Evolutionary conservation across 2,329 filamentous ascomycete species (phyloP).

Genomic region (Colletotrichum musicola): DNA sequence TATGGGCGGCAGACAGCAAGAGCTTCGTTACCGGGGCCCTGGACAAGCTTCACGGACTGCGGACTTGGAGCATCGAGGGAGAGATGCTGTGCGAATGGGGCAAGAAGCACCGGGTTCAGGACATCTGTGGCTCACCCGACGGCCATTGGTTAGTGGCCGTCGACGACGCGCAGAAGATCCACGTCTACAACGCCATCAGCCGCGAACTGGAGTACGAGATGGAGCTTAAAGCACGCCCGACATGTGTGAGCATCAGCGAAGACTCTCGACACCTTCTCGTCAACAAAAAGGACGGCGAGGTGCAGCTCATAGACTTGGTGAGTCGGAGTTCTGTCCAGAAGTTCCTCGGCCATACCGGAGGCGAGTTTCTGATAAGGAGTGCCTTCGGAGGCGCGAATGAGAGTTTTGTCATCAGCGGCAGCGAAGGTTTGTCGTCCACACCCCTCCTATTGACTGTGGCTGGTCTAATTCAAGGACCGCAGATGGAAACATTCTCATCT

Average conservation of each 20-base stretch:
- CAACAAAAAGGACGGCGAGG: conserved; percentile 82
- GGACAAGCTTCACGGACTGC: conserved; percentile 74
- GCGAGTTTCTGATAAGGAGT: conserved; percentile 83
- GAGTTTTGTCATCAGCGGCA: conserved; percentile 91
- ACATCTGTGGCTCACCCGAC: conserved; percentile 85
- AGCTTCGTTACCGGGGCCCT: conserved; percentile 85
- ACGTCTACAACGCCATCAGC: conserved; percentile 85
- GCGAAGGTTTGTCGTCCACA: conserved; percentile 75
- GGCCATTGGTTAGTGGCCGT: conserved; percentile 85
- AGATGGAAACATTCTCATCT: conserved; percentile 83
- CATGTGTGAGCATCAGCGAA: conserved; percentile 83
- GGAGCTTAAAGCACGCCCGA: conserved; percentile 76
- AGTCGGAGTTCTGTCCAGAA: conserved; percentile 78
- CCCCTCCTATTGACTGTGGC: background rate
- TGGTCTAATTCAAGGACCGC: conserved; percentile 3
- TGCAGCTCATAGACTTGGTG: conserved; percentile 82
- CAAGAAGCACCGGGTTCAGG: conserved; percentile 81
- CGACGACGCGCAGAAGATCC: conserved; percentile 76
- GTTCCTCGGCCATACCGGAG: conserved; percentile 82
- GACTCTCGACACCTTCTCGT: conserved; percentile 87
- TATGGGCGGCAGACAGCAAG: conserved; percentile 85
- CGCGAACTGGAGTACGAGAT: conserved; percentile 82
- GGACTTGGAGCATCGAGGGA: conserved; percentile 77
- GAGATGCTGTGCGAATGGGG: conserved; percentile 75
- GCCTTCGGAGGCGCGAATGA: conserved; percentile 91